Evolutionary conservation across 352 stramenopile species (phyloP), one percentile per base, ranked within the genome.

Genomic region (Globisporangium nodosum): DNA sequence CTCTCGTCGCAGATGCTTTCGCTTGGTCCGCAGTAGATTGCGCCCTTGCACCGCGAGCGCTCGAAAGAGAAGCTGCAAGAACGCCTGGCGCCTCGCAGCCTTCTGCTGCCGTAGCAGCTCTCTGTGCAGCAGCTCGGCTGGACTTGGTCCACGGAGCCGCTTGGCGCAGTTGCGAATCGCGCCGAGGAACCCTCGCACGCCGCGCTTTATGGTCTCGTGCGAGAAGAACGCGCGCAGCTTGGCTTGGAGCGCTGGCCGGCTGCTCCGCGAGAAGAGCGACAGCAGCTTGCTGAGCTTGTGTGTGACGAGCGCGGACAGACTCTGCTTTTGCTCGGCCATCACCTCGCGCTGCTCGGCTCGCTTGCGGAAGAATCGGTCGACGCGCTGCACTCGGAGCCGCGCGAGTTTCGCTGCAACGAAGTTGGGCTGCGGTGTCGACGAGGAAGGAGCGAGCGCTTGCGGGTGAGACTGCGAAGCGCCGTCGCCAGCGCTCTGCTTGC

Each of bases 261-360:
- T 63, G 40, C 57, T 63, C 18, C 37, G 52, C 11, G 57, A 39
- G 49, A 63, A 57, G 15, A 63, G 27, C 27, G 49, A 8, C 15
- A 56, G 18, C 7, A 57, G 35, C 11, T 6, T 42, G 9, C 39
- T 51, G 2, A 63, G 35, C 33, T 63, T 63, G 37, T 47, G 57
- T 5, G 49, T 51, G 24, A 63, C 40, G 49, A 35, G 39, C 39
- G 49, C 49, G 1, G 50, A n/a, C 1, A 33, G 35, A n/a, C 30
- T 56, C 30, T 20, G 20, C 49, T 13, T 16, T 1, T 20, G 16
- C 3, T 21, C n/a, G 0, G 39, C 11, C n/a, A 39, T 12, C n/a
- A 63, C 5, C 24, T 56, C 57, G 7, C 49, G 57, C 40, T 63
- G 57, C 31, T 42, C 37, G 6, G 49, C 49, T 52, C 39, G 33